Evolutionary conservation across 2,329 filamentous ascomycete genomes (phyloP), one percentile per base, ranked within the genome.

Genomic region (Helotiales sp.): DNA sequence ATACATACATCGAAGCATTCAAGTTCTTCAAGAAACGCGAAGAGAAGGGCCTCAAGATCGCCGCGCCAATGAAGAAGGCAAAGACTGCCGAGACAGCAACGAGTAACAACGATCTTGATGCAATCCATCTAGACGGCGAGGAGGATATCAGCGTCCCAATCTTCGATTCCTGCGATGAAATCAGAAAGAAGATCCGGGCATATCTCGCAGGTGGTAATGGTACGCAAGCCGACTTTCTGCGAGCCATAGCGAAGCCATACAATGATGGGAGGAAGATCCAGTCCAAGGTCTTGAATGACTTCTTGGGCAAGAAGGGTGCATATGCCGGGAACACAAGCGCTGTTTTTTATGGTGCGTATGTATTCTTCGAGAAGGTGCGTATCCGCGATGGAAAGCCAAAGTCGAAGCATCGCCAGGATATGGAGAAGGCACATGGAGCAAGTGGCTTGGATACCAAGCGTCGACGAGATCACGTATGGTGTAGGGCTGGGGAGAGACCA

Each of bases 361-460:
- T 86, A 24, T 87, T 83, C 74, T 88, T 89, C 71, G 85, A 89
- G 78, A 88, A 88, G 78, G 69, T 84, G 69, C 77, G 85, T 24
- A 76, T 88, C 61, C 79, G 80, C 71, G 79, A 84, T 64, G 78
- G 79, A 0, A 86, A 84, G 76, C 78, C 82, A 57, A 87, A 87
- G 78, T 80, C 76, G 13, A 80, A 83, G 73, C 81, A 82, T 70
- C 77, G 86, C 6, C 61, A 78, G 66, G 81, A 84, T 64, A 87
- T 87, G 84, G 85, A 88, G 45, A 62, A 63, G 26, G 32, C 49
- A 15, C 45, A 54, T 6, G 22, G 20, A 11, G 37, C 34, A 26
- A 37, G 20, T 24, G 63, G 64, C 30, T 24, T 66, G 15, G 64
- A 66, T 45, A 63, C 50, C 20, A 63, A 66, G 43, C 58, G 60